These are phyloP conservation scores for Trichomonas vaginalis DNA, from an alignment of 208 protist species.

Conservation along the genomic window DNA sequence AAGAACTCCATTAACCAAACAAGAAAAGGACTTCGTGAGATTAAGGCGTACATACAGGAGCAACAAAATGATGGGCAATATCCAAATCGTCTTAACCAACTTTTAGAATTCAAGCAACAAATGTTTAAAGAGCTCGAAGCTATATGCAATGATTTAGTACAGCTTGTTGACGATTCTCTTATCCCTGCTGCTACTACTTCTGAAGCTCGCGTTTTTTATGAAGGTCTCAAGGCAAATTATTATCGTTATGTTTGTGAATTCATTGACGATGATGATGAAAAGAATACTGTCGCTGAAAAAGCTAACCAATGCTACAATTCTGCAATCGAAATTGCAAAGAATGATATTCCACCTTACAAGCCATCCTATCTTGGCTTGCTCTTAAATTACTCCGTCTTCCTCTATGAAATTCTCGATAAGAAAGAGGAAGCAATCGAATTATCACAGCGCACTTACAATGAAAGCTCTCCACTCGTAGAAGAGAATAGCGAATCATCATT, in stretches of 20 bases:
- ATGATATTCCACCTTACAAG: background rate
- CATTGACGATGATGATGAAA: constrained; percentile 27
- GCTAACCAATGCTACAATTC: constrained; percentile 30
- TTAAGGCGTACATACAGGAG: constrained; percentile 27
- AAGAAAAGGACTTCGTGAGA: constrained; percentile 82
- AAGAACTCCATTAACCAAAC: constrained; percentile 97
- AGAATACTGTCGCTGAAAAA: constrained; percentile 26
- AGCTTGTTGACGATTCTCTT: constrained; percentile 74
- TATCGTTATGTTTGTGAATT: constrained; percentile 63
- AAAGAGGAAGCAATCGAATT: constrained; percentile 30
- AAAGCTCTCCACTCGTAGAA: constrained; percentile 50
- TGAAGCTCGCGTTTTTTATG: constrained; percentile 60
- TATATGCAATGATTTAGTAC: constrained; percentile 57
- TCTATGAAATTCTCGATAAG: constrained; percentile 30
- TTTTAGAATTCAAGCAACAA: background rate
- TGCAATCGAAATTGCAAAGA: constrained; percentile 21
- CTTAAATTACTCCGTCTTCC: constrained; percentile 51
- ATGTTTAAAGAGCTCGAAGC: constrained; percentile 27
- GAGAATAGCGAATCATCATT: constrained; percentile 47
- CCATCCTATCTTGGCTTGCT: constrained; percentile 38
- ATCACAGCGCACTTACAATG: constrained; percentile 36
- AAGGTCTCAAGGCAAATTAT: constrained; percentile 62
- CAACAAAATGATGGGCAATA: constrained; percentile 61
- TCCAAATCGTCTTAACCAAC: constrained; percentile 26
- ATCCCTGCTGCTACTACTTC: constrained; percentile 52